Evolutionary conservation across 805 yeast genomes (phyloP), one percentile per base, ranked within the genome.

Genomic region (Cyberlindnera lachancei): DNA sequence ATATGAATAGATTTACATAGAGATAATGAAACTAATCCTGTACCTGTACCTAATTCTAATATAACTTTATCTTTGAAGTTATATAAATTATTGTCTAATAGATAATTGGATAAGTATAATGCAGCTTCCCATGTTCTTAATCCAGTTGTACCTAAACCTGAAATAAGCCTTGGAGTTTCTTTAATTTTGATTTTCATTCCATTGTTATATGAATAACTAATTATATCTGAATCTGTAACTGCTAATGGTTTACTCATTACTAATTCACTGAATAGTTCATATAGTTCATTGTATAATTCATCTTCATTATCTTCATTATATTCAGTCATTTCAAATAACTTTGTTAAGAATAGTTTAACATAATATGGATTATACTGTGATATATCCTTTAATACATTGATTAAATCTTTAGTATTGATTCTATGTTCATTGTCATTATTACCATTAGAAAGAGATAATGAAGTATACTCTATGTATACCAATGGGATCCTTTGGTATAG

Each of bases 51-150:
- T 16, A 88, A 52, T 46, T 88, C 97, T 9, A 84, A 50, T 0
- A 82, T 50, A 21, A 48, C 47, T n/a, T 49, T 50, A 3, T 34
- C 37, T 13, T 59, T 46, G 4, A 45, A 31, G 4, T 27, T 23
- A 4, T 34, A 23, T 6, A 18, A 15, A 7, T 35, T 26, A 4
- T 35, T 28, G 1, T 39, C 31, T 2, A 60, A 41, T 12, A 83
- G 43, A 44, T 59, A 79, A 23, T 75, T 66, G 2, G 80, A 60
- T 7, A 90, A 56, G 33, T 64, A 84, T 6, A 83, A 44, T 0
- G 95, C 81, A 3, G 95, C 96, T 50, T 86, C 96, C 97, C 96
- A 88, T 1, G 96, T 90, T 25, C 96, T 62, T 34, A 75, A 58
- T 0, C 96, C 96, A 0, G 96, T 90, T 1, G 94, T 79, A 5